Base-by-base conservation (phyloP, 2,329 filamentous ascomycete species). In the Fusarium domesticum region DNA sequence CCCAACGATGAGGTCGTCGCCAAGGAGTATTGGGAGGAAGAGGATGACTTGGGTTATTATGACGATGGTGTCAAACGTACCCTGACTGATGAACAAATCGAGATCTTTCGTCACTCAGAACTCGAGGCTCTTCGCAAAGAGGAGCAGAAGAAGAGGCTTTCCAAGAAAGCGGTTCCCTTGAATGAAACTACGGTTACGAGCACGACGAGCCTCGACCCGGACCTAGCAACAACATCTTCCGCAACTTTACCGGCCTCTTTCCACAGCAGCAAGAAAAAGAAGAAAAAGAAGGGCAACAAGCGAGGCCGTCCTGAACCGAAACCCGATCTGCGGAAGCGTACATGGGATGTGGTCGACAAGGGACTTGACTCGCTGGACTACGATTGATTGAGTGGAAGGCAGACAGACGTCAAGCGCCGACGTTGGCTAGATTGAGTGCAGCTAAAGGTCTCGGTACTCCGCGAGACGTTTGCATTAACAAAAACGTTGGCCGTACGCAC, bases 91-190 rank as follows among this genome's bases (percentile, higher is more conserved):
- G 87, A 90, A 57, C 88, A 96, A 70, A 89, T 96, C 56, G 81
- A 81, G 41, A 92, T 96, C 49, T 96, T 96, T 64, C 79, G 91
- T 49, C 89, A 95, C 62, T 92, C 87, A 2, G 92, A 97, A 66
- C 78, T 95, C 17, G 84, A 93, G 60, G 69, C 80, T 11, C 71
- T 95, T 31, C 71, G 87, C 18, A 80, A 80, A 50, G 71, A 76
- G 47, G 63, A 67, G 39, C 66, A 68, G 33, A 71, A 64, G 45
- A 65, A 59, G 15, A 16, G 38, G 1, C 18, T 30, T 15, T 14
- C 32, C 11, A 51, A 46, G 32, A 34, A 32, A 34, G 34, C 30
- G 12, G 34, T 38, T 14, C 39, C 51, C 11, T 47, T 52, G 6
- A 43, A 54, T 31, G 56, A 60, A 16, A 23, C 42, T 6, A 52